phyloP scores from a whole-genome alignment of 2,329 filamentous ascomycete species.

The Plenodomus biglobosus region DNA sequence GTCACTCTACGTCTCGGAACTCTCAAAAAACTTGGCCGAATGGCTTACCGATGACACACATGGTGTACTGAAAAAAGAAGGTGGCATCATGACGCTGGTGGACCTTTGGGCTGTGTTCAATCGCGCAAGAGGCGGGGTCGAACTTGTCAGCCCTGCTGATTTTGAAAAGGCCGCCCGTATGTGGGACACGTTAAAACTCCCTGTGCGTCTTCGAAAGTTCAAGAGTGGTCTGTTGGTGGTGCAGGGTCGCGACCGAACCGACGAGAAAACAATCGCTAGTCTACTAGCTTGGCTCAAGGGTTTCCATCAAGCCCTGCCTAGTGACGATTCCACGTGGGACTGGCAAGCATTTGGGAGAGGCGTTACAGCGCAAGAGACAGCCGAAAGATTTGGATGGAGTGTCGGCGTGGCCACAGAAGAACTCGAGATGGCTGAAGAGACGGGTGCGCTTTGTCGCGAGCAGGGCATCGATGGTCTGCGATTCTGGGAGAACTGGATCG shows the following conservation, averaged over 20 bases:
- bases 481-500: slow-evolving; percentile 80
- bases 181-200: slow-evolving; percentile 85
- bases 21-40: slow-evolving; percentile 45
- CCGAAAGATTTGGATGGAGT: slow-evolving; percentile 93
- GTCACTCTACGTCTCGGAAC: slow-evolving; percentile 76
- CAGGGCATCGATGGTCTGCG: slow-evolving; percentile 86
- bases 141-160: slow-evolving; percentile 87
- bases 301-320: slow-evolving; percentile 66
- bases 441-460: slow-evolving; percentile 82
- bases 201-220: slow-evolving; percentile 83
- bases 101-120: slow-evolving; percentile 71
- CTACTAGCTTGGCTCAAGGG: slow-evolving; percentile 77
- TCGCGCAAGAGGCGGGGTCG: slow-evolving; percentile 85
- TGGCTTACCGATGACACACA: slow-evolving; percentile 44
- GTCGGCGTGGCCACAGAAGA: slow-evolving; percentile 94
- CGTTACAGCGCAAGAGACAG: slow-evolving; percentile 85
- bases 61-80: slow-evolving; percentile 40
- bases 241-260: slow-evolving; percentile 82
- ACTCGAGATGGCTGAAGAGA: slow-evolving; percentile 94
- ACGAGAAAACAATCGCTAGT: slow-evolving; percentile 81
- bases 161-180: slow-evolving; percentile 86
- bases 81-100: slow-evolving; percentile 45
- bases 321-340: slow-evolving; percentile 70
- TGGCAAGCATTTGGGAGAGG: slow-evolving; percentile 78
- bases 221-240: slow-evolving; percentile 94